Evolutionary conservation across 2,329 filamentous ascomycete genomes (phyloP).

Genomic region (Pseudocercospora macadamiae): DNA sequence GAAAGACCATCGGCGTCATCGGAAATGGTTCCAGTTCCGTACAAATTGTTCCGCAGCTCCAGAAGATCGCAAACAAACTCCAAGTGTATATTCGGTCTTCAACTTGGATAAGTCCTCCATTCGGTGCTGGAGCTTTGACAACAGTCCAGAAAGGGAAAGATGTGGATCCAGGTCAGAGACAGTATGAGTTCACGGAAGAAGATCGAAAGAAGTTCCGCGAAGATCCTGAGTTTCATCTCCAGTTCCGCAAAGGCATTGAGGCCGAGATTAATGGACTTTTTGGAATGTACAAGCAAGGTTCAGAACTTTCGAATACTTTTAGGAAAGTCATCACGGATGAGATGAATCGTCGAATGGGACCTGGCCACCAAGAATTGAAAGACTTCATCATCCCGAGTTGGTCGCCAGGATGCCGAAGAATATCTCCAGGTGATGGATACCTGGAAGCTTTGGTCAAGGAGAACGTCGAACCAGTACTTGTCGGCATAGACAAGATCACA

Average conservation of each 20-base stretch:
- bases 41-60: constrained; percentile 44
- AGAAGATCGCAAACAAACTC: constrained; percentile 19
- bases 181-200: constrained; percentile 48
- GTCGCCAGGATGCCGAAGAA: constrained; percentile 35
- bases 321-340: constrained; percentile 49
- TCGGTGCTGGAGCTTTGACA: constrained; percentile 13
- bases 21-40: constrained; percentile 43
- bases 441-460: constrained; percentile 18
- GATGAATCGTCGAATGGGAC: constrained; percentile 43
- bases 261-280: constrained; percentile 54
- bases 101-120: constrained; percentile 7
- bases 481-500: constrained; percentile 15
- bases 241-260: constrained; percentile 52
- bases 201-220: constrained; percentile 42
- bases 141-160: constrained; percentile 31
- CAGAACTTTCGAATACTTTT: constrained; percentile 45
- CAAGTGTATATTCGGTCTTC: constrained; percentile 5
- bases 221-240: constrained; percentile 47
- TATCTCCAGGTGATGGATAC: constrained; percentile 19
- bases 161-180: constrained; percentile 36
- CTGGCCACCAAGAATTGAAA: constrained; percentile 41
- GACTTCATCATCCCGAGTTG: constrained; percentile 46
- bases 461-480: constrained; percentile 18
- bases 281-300: constrained; percentile 48
- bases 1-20: constrained; percentile 44